These are phyloP conservation scores for Erodium texanum DNA, from an alignment of 441 rosid genomes.

Conservation along the genomic window DNA sequence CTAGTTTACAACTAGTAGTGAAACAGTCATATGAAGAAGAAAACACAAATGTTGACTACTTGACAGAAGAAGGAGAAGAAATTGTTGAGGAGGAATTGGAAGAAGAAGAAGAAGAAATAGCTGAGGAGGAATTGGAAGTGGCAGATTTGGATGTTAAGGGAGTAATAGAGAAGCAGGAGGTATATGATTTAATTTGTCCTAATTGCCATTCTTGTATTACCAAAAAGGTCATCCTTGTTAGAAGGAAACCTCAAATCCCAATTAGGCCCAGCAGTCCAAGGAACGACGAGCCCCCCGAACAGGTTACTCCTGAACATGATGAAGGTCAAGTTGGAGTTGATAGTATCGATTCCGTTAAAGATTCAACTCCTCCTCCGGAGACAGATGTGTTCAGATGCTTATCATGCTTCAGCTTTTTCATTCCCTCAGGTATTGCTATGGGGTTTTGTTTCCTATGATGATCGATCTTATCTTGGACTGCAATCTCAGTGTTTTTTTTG, in stretches of 20 bases:
- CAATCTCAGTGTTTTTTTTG: too few species aligned
- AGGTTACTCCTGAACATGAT: not conserved
- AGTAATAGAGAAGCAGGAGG: constrained; percentile 56
- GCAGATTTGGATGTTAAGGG: constrained; percentile 47
- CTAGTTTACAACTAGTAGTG: too few species aligned
- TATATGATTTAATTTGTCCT: constrained; percentile 79
- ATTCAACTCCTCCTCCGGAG: too few species aligned
- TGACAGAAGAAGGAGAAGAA: constrained; percentile 40
- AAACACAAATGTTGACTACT: constrained; percentile 24
- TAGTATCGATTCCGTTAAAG: not conserved
- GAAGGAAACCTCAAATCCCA: constrained; percentile 33
- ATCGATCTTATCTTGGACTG: too few species aligned
- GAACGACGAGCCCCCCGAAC: not conserved
- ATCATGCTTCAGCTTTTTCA: constrained; percentile 66
- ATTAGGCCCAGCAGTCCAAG: constrained; percentile 13
- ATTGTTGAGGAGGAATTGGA: too few species aligned
- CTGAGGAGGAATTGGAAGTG: too few species aligned
- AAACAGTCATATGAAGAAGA: not conserved
- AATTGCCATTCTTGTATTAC: constrained; percentile 77
- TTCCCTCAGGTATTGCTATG: constrained; percentile 57
- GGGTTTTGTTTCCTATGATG: too few species aligned
- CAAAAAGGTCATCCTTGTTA: constrained; percentile 49
- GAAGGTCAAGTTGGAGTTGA: not conserved
- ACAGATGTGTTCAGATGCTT: constrained; percentile 53
- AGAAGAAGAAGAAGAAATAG: too few species aligned